phyloP scores from a whole-genome alignment of 208 protist genomes.

The Leishmania arabica region DNA sequence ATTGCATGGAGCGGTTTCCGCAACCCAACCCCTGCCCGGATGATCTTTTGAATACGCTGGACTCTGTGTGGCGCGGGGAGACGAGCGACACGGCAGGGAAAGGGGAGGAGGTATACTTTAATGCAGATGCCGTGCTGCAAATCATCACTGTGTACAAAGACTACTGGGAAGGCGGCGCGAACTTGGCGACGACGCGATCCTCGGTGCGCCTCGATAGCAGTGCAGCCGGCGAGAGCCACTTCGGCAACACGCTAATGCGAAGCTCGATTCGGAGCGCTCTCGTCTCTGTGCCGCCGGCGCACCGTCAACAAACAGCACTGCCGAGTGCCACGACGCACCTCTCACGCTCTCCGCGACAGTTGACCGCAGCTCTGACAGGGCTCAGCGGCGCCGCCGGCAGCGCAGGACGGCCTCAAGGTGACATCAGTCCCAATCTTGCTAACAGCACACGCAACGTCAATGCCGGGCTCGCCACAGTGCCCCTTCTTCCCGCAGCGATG shows the following conservation, averaged over 20 bases:
- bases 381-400: neutral
- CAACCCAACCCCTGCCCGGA: constrained; percentile 67
- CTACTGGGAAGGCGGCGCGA: constrained; percentile 24
- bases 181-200: neutral
- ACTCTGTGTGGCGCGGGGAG: constrained; percentile 71
- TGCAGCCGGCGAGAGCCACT: constrained; percentile 2
- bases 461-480: neutral
- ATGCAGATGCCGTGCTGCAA: constrained; percentile 67
- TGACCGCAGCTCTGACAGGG: neutral
- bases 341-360: constrained; percentile 7
- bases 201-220: constrained; percentile 1
- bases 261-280: constrained; percentile 24
- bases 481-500: neutral
- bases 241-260: constrained; percentile 10
- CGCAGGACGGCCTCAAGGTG: constrained; percentile 5
- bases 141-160: constrained; percentile 76
- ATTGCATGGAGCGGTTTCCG: constrained; percentile 51
- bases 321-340: constrained; percentile 8
- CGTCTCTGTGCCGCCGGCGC: constrained; percentile 7
- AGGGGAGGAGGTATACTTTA: constrained; percentile 49
- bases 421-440: neutral
- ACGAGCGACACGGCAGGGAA: constrained; percentile 30
- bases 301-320: neutral
- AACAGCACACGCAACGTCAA: neutral
- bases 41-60: constrained; percentile 71